Conservation (phyloP, 371 early-diverging fungal species). For the Haplosporangium sp. region DNA sequence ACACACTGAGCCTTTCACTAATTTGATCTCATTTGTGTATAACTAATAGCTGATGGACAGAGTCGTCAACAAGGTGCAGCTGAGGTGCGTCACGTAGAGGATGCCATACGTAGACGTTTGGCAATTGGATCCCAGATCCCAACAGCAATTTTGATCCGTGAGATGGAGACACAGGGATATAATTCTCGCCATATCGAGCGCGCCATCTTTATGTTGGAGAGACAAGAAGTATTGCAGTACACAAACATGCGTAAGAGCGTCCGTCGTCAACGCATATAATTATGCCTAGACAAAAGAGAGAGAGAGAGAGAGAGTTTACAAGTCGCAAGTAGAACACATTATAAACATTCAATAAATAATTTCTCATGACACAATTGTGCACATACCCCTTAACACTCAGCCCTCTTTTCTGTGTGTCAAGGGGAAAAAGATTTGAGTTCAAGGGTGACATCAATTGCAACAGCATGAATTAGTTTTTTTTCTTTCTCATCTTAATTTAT, state of each 20-base stretch:
- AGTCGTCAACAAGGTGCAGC: conserved; percentile 76
- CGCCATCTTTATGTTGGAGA: conserved; percentile 84
- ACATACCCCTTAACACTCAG: neutral
- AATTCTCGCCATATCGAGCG: conserved; percentile 77
- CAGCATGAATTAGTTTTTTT: neutral
- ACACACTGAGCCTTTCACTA: neutral
- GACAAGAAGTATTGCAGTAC: conserved; percentile 89
- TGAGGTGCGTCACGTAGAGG: conserved; percentile 84
- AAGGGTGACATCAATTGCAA: neutral
- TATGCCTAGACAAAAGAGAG: neutral
- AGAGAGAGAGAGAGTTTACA: neutral
- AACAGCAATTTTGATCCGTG: conserved; percentile 58
- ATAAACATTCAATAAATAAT: neutral
- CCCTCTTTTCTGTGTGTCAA: neutral
- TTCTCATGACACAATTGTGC: neutral
- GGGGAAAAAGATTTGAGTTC: neutral
- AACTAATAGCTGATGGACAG: conserved; percentile 73
- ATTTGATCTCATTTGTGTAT: neutral
- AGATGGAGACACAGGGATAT: conserved; percentile 74
- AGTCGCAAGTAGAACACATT: neutral
- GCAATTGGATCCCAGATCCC: conserved; percentile 92
- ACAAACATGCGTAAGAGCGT: conserved; percentile 78
- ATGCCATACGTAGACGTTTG: conserved; percentile 85
- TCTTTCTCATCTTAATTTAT: neutral
- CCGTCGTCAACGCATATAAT: conserved; percentile 50